Evolutionary conservation across 192 early-diverging fungal genomes (phyloP).

Genomic region (Backusella mclennaniae): DNA sequence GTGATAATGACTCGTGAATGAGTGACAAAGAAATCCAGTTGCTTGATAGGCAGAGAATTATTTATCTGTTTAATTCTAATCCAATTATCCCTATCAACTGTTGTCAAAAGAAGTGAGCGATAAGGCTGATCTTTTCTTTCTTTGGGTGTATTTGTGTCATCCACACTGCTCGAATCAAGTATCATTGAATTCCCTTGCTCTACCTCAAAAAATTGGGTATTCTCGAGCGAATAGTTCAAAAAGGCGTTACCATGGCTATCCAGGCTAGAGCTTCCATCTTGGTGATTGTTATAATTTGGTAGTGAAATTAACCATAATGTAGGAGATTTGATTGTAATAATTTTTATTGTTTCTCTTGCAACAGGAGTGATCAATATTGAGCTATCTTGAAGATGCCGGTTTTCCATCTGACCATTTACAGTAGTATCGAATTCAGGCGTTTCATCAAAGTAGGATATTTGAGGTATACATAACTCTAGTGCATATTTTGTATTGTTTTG

Average conservation of each 20-base stretch:
- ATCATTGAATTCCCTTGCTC: slow-evolving; percentile 19
- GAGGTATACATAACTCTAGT: slow-evolving; percentile 50
- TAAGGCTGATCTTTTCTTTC: slow-evolving; percentile 17
- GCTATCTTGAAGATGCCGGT: slow-evolving; percentile 14
- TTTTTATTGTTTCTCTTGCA: slow-evolving; percentile 48
- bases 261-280: not conserved
- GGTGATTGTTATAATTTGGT: not conserved
- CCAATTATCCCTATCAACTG: slow-evolving; percentile 44
- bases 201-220: slow-evolving; percentile 43
- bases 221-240: slow-evolving; percentile 18
- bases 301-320: slow-evolving; percentile 45
- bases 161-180: slow-evolving; percentile 9
- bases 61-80: slow-evolving; percentile 40
- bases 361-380: slow-evolving; percentile 37
- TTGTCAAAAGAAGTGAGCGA: slow-evolving; percentile 46
- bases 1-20: slow-evolving; percentile 35
- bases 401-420: not conserved
- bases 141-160: not conserved
- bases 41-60: slow-evolving; percentile 18
- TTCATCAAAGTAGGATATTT: slow-evolving; percentile 56
- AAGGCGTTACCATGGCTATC: not conserved
- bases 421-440: slow-evolving; percentile 43
- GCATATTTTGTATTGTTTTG: slow-evolving; percentile 38
- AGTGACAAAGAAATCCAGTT: slow-evolving; percentile 42
- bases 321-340: slow-evolving; percentile 47